Base-by-base conservation (phyloP, 306 rosid species). In the Geum urbanum region DNA sequence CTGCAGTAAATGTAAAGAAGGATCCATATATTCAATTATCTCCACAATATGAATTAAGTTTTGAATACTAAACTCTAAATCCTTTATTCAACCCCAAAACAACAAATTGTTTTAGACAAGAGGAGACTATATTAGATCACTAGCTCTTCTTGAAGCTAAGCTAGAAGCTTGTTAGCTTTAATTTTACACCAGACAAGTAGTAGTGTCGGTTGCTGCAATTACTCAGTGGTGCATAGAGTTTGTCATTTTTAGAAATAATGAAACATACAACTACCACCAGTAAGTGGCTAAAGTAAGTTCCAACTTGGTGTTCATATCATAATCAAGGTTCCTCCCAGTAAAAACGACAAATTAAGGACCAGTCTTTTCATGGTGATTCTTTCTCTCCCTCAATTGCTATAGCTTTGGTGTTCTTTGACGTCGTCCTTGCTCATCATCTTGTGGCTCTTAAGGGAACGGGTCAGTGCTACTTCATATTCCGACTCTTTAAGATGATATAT, bases 401-500 rank as follows among this genome's bases (percentile, higher is more conserved):
- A 62, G 74, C 78, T 78, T 82, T 74, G 83, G 50, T 11, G 60
- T 70, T 67, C 44, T 47, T 73, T 74, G 37, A 32, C 37, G 82
- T 79, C 80, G 65, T 62, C 50, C 63, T 79, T 48, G 58, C 35
- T 60, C 46, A 37, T 60, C 46, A 77, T 76, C 69, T 72, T 72
- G 74, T 87, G 89, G 89, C 49, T 80, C 76, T 15, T 59, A 74
- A 75, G 76, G 73, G 71, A 67, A 85, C 80, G 76, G 50, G 80
- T 81, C 66, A 60, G 65, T 37, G 6, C 22, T 60, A 63, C 82
- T 77, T 76, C 75, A 73, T 73, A 70, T 84, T 76, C 63, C 61
- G 69, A 60, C 66, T 85, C 74, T 65, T 82, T 82, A 57, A 41
- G 78, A 78, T 78, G 83, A 89, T 85, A 87, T 87, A 82, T 87